Base-by-base conservation (phyloP, 805 yeast genomes). In the Hagleromyces aurorensis region DNA sequence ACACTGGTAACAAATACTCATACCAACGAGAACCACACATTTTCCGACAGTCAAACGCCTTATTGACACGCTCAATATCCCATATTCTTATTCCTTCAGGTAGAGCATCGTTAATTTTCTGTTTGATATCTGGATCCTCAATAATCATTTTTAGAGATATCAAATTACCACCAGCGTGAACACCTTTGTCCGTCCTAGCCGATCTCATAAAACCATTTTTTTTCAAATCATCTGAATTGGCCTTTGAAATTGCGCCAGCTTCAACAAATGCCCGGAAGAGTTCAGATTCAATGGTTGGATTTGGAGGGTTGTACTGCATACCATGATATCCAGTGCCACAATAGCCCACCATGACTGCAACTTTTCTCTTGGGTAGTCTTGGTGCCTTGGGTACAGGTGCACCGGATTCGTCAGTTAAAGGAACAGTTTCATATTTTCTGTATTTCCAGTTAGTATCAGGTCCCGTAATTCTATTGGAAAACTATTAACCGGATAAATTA, bases 271-370 rank as follows among this genome's bases (percentile, higher is more conserved):
- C 95, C 18, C 70, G 67, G 53, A 85, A 89, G 7, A 89, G 46
- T 25, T 79, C 96, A 6, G 85, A 87, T 57, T 89, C 97, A 41
- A 89, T 87, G 12, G 97, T 89, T 47, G 75, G 74, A 23, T 74
- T 72, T 8, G 86, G 93, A 3, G 94, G 91, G 50, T 87, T 87
- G 40, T 79, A 62, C 56, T 89, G 97, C 93, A 89, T 83, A 4
- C 97, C 97, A 57, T 85, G 91, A 57, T 86, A 89, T 0, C 96
- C 96, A 1, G 95, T 76, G 16, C 97, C 97, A 52, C 95, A 84
- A 61, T 89, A 89, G 4, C 97, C 96, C 37, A 89, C 66, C 73
- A 84, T 66, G 46, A 82, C 73, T 0, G 95, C 96, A 13, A 85
- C 95, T 51, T 87, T 87, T 47, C 74, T 72, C 66, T 89, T 89